Base-by-base conservation (phyloP, 2,329 filamentous ascomycete genomes). In the Penicillium sp. region DNA sequence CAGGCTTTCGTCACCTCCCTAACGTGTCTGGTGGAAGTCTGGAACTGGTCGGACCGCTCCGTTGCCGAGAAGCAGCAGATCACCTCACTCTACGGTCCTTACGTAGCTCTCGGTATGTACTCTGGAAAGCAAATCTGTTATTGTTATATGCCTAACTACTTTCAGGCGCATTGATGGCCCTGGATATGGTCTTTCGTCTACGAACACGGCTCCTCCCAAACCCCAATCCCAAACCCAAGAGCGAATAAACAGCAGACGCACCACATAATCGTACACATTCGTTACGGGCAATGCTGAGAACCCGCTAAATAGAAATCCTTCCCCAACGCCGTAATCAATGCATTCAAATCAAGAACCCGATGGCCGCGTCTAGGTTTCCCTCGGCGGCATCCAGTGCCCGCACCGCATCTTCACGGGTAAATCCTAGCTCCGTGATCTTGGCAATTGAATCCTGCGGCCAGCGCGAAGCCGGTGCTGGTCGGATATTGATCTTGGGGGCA, bases 311-410 rank as follows among this genome's bases (percentile, higher is more conserved):
- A 51, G 37, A 55, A 51, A 37, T 31, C 18, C 42, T 28, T 29
- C 26, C 39, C 42, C 26, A 46, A 50, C 50, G 47, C 50, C 51
- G 24, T 34, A 27, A 29, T 50, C 46, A 42, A 55, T 49, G 43
- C 49, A 20, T 44, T 40, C 52, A 71, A 50, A 83, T 88, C 42
- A 96, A 78, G 52, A 95, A 76, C 40, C 85, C 84, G 38, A 89
- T 90, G n/a, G 91, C 91, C 54, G 84, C 81, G 52, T 97, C 88
- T 6, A 96, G 81, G 61, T 97, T 87, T 16, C 93, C 91, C 16
- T 83, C 83, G 13, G 87, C 87, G 24, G 88, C 87, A 60, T 89
- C 81, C 42, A 98, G 74, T 2, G 90, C 89, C 49, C 85, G 82
- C 42, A 93, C 77, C 0, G 90, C 91, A 57, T 88, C 79, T 50